These are phyloP conservation scores for Ceratopteris richardii DNA, from an alignment of 75 land plant genomes.

Conservation along the genomic window DNA sequence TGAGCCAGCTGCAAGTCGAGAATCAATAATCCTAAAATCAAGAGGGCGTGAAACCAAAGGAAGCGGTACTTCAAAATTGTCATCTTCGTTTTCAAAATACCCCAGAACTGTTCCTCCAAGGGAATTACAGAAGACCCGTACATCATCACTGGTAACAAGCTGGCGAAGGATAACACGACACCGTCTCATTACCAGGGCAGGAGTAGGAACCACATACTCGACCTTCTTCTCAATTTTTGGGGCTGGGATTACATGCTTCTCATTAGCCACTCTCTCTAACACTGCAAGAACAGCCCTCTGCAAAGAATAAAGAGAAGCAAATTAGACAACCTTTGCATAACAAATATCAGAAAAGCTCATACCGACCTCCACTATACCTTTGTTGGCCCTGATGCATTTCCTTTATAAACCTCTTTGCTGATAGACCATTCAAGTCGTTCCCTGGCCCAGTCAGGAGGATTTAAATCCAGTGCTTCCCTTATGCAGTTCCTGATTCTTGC, in stretches of 20 bases:
- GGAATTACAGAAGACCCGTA: conserved; percentile 59
- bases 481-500: conserved; percentile 75
- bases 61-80: conserved; percentile 56
- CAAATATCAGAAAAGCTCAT: no score
- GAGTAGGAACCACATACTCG: conserved; percentile 16
- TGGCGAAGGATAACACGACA: conserved; percentile 67
- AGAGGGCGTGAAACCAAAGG: conserved; percentile 82
- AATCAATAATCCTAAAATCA: conserved; percentile 85
- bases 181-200: conserved; percentile 59
- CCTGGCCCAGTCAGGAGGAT: conserved; percentile 85
- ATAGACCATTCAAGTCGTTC: conserved; percentile 69
- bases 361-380: conserved; percentile 40
- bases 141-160: conserved; percentile 60
- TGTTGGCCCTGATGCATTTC: conserved; percentile 97
- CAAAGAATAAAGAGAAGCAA: conserved; percentile 7
- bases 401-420: conserved; percentile 84
- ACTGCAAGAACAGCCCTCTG: conserved; percentile 85
- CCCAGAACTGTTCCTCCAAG: conserved; percentile 44
- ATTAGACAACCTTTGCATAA: no score
- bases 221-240: conserved; percentile 32
- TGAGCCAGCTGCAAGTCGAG: conserved; percentile 74
- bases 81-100: conserved; percentile 61
- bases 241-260: conserved; percentile 25
- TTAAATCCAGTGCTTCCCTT: conserved; percentile 57
- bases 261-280: conserved; percentile 43